A percentile compares a stretch with the other conserved stretches of the same genome.
phyloP scores from a whole-genome alignment of 495 filamentous ascomycete genomes.

The Annulohypoxylon bovei region DNA sequence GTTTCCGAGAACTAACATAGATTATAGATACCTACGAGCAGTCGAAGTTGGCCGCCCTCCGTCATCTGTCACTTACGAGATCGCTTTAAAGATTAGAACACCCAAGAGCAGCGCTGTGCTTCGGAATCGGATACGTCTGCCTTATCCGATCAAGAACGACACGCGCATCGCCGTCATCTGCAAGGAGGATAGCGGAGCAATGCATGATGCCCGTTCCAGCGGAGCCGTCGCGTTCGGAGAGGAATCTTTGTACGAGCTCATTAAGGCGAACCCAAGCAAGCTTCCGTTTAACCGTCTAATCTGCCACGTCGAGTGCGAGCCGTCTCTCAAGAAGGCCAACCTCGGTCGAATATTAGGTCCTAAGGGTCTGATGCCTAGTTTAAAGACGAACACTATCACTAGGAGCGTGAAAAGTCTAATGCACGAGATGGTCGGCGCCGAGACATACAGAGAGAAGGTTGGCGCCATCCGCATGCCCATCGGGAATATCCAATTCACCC shows the following conservation, averaged over 20 bases:
- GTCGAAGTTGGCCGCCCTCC: constrained; percentile 87
- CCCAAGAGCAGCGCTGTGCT: constrained; percentile 84
- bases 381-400: constrained; percentile 87
- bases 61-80: constrained; percentile 81
- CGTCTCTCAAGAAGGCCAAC: constrained; percentile 75
- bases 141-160: constrained; percentile 87
- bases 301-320: constrained; percentile 80
- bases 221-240: constrained; percentile 88
- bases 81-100: constrained; percentile 80
- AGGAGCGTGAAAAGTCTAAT: constrained; percentile 76
- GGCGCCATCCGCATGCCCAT: constrained; percentile 89
- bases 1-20: constrained; percentile 8
- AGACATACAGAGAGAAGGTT: constrained; percentile 83
- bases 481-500: constrained; percentile 89
- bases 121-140: constrained; percentile 86
- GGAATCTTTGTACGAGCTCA: constrained; percentile 80
- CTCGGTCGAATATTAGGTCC: constrained; percentile 88
- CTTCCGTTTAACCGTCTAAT: constrained; percentile 91
- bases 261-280: constrained; percentile 63
- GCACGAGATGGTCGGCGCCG: constrained; percentile 80
- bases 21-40: constrained; percentile 82
- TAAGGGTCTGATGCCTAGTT: constrained; percentile 87
- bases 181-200: constrained; percentile 74
- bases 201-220: constrained; percentile 73
- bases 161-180: constrained; percentile 88